Base-by-base conservation (phyloP, 2,329 filamentous ascomycete genomes). In the Stemphylium beticola region DNA sequence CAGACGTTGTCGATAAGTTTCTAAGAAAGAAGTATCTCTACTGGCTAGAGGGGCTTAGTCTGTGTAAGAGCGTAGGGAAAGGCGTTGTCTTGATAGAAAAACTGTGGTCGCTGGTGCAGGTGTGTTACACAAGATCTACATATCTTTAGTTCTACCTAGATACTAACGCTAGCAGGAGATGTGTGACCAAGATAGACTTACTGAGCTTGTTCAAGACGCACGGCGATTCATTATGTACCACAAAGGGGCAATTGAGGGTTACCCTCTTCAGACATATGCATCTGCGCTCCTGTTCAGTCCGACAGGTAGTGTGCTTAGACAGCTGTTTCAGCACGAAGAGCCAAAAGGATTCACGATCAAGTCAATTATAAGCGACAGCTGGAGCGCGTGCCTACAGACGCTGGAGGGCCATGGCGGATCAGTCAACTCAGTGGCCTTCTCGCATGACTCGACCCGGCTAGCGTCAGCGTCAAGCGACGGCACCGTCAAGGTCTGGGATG, bases 21-120 rank as follows among this genome's bases (percentile, higher is more conserved):
- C n/a, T 22, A 22, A 48, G 26, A 26, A 24, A 39, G n/a, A 49
- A 49, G 31, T 45, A 15, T 45, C 42, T 45, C 17, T 45, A 36
- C 32, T 45, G 33, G 43, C 51, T 65, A 15, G 61, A 65, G 33
- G 45, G 33, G 15, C 53, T 66, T 38, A 64, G 60, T 43, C 49
- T 65, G 11, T 60, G 44, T 34, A 50, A 54, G 38, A 62, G 53
- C 32, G 47, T 58, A 42, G 37, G 18, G 24, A 53, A 57, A 45
- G 62, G 58, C n/a, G 52, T 66, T 5, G 14, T 60, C 11, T 59
- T 49, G 11, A 57, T 65, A 24, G 20, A 15, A 17, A 24, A 34
- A 31, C 12, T 44, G 8, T 36, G 32, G 29, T 22, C 31, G 12
- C 17, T 44, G 24, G 29, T 34, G 3, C 20, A 44, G 41, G 41